These are phyloP conservation scores for Populus ilicifolia DNA, from an alignment of 345 rosid species.

Conservation along the genomic window DNA sequence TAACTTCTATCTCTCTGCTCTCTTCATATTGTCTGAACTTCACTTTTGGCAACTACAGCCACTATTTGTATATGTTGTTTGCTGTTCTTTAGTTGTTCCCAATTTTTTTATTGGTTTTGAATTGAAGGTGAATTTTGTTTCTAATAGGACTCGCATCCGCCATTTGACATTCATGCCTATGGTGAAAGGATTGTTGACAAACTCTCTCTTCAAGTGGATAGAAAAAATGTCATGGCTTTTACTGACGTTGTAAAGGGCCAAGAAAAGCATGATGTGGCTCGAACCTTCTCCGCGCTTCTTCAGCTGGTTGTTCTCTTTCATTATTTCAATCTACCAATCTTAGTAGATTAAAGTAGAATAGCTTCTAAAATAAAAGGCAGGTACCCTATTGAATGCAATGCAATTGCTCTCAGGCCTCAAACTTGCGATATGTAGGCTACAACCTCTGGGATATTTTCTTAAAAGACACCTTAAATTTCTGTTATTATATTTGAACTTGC, in stretches of 20 bases:
- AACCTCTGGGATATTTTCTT: background rate
- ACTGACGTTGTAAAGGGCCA: conserved; percentile 65
- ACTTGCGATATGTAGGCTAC: background rate
- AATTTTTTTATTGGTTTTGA: background rate
- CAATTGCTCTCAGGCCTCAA: background rate
- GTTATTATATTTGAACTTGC: background rate
- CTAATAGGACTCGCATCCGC: conserved; percentile 72
- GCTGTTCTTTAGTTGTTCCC: background rate
- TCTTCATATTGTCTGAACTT: background rate
- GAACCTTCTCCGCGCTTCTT: conserved; percentile 91
- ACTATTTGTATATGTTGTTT: background rate
- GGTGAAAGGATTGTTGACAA: conserved; percentile 64
- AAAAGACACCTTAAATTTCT: background rate
- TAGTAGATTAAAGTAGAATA: background rate
- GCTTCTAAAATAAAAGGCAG: background rate
- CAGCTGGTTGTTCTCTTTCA: conserved; percentile 60
- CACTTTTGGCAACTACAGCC: background rate
- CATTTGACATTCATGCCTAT: conserved; percentile 88
- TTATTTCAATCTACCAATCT: background rate
- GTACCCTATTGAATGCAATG: background rate
- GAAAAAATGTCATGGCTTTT: conserved; percentile 42
- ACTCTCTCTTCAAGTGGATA: conserved; percentile 45
- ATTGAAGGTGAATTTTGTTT: conserved; percentile 7
- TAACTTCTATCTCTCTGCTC: conserved; percentile 24
- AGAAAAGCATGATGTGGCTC: conserved; percentile 83